Evolutionary conservation across 257 asterid genomes (phyloP).

Genomic region (Thymus mandschuricus): DNA sequence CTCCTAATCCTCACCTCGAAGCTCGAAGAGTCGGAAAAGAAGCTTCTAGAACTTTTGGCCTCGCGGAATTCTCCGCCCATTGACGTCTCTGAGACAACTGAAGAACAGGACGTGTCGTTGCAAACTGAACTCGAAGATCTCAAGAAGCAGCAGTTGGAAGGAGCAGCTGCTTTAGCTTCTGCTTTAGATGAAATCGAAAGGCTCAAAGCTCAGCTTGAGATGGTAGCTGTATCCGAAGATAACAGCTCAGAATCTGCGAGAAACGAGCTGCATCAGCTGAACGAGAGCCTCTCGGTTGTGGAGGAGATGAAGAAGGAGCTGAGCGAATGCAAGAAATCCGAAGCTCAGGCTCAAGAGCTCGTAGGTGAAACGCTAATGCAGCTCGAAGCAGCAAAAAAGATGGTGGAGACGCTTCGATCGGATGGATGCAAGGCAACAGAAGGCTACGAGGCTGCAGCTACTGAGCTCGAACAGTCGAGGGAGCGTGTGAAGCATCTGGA

Average conservation of each 20-base stretch:
- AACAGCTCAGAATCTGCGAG: slow-evolving; percentile 45
- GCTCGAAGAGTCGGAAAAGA: slow-evolving; percentile 58
- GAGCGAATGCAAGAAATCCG: slow-evolving; percentile 65
- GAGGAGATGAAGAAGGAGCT: slow-evolving; percentile 73
- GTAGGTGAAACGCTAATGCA: slow-evolving; percentile 66
- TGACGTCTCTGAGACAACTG: slow-evolving; percentile 23
- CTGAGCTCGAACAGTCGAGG: slow-evolving; percentile 69
- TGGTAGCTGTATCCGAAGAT: slow-evolving; percentile 53
- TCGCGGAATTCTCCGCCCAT: slow-evolving; percentile 22
- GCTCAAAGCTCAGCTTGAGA: slow-evolving; percentile 64
- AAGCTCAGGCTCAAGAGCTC: slow-evolving; percentile 54
- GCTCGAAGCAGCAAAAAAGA: slow-evolving; percentile 66
- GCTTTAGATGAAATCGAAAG: slow-evolving; percentile 62
- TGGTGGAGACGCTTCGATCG: slow-evolving; percentile 54
- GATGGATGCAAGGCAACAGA: slow-evolving; percentile 62
- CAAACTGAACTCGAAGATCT: slow-evolving; percentile 47
- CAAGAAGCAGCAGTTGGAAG: slow-evolving; percentile 42
- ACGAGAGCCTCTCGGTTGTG: slow-evolving; percentile 47
- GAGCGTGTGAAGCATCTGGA: slow-evolving; percentile 61
- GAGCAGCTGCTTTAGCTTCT: slow-evolving; percentile 57
- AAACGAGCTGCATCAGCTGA: slow-evolving; percentile 54
- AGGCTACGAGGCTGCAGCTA: slow-evolving; percentile 44
- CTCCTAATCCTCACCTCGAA: slow-evolving; percentile 50
- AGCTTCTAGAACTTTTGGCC: slow-evolving; percentile 35
- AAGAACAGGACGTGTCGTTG: slow-evolving; percentile 34